Evolutionary conservation across 352 stramenopile genomes (phyloP).

Genomic region (Globisporangium cederbergense): DNA sequence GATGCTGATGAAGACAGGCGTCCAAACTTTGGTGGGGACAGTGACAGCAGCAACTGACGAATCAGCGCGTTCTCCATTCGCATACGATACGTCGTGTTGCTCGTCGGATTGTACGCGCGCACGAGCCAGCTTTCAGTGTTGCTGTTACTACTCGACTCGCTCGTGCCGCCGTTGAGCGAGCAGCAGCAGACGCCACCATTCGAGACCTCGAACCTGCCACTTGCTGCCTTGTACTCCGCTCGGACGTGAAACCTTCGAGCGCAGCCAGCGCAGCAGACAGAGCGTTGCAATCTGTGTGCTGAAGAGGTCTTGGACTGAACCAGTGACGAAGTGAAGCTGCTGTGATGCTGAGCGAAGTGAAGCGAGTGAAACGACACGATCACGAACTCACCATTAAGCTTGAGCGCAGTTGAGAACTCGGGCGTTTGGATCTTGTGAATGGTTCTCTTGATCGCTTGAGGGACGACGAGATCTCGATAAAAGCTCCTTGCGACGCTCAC

Average conservation of each 20-base stretch:
- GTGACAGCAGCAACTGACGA: constrained; percentile 30
- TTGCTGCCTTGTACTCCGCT: constrained; percentile 21
- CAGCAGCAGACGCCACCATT: constrained; percentile 45
- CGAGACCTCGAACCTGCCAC: constrained; percentile 29
- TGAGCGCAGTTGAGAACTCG: constrained; percentile 38
- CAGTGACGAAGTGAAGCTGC: not conserved
- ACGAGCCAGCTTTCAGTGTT: constrained; percentile 45
- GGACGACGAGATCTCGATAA: constrained; percentile 27
- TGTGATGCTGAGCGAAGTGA: constrained; percentile 15
- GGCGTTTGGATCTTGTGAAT: constrained; percentile 32
- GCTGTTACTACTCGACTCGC: not conserved
- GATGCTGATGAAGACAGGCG: not conserved
- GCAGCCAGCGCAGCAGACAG: constrained; percentile 27
- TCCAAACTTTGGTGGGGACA: constrained; percentile 8
- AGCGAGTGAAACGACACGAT: constrained; percentile 60
- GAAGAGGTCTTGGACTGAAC: too few species aligned
- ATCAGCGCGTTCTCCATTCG: constrained; percentile 43
- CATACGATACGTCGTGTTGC: constrained; percentile 50
- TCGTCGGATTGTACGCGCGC: constrained; percentile 60
- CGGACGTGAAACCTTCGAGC: constrained; percentile 43
- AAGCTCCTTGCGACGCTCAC: constrained; percentile 25
- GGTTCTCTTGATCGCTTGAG: constrained; percentile 28
- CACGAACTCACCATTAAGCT: constrained; percentile 55
- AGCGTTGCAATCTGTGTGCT: constrained; percentile 3
- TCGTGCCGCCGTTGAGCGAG: constrained; percentile 23